A percentile compares a stretch with the other conserved stretches of the same genome.
These are phyloP conservation scores for Sporisorium exsertum DNA, from an alignment of 1,284 basidiomycete genomes.

Conservation along the genomic window DNA sequence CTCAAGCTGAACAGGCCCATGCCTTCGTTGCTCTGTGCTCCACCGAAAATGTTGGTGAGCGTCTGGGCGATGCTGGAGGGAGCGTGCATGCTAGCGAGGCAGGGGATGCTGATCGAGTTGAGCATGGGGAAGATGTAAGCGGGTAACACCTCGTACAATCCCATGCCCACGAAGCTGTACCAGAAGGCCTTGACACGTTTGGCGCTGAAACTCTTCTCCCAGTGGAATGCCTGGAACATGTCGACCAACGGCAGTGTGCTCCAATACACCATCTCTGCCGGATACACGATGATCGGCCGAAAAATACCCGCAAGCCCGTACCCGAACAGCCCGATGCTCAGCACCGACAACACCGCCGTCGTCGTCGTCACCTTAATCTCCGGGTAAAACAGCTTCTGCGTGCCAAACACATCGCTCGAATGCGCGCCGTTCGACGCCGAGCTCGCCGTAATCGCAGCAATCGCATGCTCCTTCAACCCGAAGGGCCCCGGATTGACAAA, in stretches of 20 bases:
- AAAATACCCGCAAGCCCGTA: conserved; percentile 73
- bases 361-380: conserved; percentile 43
- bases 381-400: conserved; percentile 47
- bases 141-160: conserved; percentile 70
- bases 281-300: conserved; percentile 43
- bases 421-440: conserved; percentile 63
- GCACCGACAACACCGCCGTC: conserved; percentile 76
- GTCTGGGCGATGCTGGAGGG: conserved; percentile 10
- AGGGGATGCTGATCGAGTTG: conserved; percentile 66
- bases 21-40: conserved; percentile 44
- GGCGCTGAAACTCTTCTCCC: conserved; percentile 66
- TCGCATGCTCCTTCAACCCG: conserved; percentile 75
- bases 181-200: conserved; percentile 76
- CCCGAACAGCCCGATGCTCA: conserved; percentile 78
- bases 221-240: conserved; percentile 65
- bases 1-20: conserved; percentile 57
- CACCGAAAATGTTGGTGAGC: conserved; percentile 67
- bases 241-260: conserved; percentile 58
- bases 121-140: conserved; percentile 70
- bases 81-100: conserved; percentile 74
- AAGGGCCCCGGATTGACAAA: conserved; percentile 76
- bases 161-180: conserved; percentile 67
- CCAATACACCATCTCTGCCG: conserved; percentile 69
- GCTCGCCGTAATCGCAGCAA: conserved; percentile 76
- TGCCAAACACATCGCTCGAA: conserved; percentile 32